Conservation (phyloP, 306 rosid genomes). For the Acacia acuminata region DNA sequence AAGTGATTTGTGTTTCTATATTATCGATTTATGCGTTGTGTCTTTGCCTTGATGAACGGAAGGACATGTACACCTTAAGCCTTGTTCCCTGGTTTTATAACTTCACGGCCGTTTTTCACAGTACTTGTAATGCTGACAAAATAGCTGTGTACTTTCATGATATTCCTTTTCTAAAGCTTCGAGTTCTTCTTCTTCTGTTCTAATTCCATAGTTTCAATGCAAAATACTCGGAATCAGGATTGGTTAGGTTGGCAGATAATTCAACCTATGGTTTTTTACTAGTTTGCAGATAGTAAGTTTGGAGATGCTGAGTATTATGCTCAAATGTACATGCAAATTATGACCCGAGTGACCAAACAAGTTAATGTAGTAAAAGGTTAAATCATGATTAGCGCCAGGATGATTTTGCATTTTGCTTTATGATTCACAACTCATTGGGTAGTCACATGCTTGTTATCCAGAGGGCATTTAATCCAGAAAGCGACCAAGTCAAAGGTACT, state of each 20-base stretch:
- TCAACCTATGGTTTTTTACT: not conserved
- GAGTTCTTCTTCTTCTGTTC: not conserved
- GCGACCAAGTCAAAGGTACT: not conserved
- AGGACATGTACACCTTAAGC: slow-evolving; percentile 9
- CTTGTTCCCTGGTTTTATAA: slow-evolving; percentile 6
- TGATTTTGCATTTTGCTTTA: not conserved
- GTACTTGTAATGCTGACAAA: slow-evolving; percentile 24
- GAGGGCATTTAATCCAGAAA: not conserved
- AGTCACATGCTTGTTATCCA: not conserved
- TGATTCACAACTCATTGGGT: not conserved
- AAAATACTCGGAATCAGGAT: not conserved
- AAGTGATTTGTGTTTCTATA: slow-evolving; percentile 52
- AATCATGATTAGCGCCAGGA: no score
- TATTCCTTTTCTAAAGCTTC: not conserved
- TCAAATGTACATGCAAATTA: not conserved
- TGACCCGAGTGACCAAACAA: not conserved
- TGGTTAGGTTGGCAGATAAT: not conserved
- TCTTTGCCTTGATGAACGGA: slow-evolving; percentile 25
- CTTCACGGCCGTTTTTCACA: slow-evolving; percentile 15
- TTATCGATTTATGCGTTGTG: not conserved
- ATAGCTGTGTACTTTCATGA: slow-evolving; percentile 36
- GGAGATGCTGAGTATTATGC: not conserved
- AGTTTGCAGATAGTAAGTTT: not conserved
- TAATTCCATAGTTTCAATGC: not conserved
- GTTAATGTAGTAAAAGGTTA: no score